A percentile compares a stretch with the other conserved stretches of the same genome.
phyloP scores from a whole-genome alignment of 257 asterid species.

The Plantago ovata region DNA sequence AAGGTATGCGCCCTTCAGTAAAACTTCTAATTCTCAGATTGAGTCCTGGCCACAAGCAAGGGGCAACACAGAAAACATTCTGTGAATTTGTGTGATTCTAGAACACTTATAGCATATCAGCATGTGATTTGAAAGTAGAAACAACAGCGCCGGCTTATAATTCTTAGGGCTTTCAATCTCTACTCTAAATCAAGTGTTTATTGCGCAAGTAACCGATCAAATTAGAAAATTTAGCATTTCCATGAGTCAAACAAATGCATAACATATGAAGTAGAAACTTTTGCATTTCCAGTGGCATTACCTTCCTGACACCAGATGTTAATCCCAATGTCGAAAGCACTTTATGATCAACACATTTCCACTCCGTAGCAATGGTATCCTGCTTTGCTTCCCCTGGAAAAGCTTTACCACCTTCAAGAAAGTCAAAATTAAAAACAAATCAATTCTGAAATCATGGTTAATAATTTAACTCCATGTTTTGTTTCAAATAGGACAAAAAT shows the following conservation, averaged over 20 bases:
- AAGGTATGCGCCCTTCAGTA: not conserved
- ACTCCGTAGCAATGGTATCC: constrained; percentile 29
- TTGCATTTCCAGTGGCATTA: constrained; percentile 22
- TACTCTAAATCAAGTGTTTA: constrained; percentile 4
- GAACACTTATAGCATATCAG: too few species aligned
- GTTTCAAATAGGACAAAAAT: constrained; percentile 1
- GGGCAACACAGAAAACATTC: not conserved
- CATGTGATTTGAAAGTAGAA: too few species aligned
- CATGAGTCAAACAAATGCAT: not conserved
- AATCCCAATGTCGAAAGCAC: constrained; percentile 76
- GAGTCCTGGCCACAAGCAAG: not conserved
- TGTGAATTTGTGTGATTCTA: too few species aligned
- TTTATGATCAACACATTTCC: constrained; percentile 69
- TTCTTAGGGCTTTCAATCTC: not conserved
- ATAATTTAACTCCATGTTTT: not conserved
- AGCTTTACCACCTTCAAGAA: constrained; percentile 43
- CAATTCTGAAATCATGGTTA: not conserved
- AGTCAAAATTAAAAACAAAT: constrained; percentile 24
- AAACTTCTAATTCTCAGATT: not conserved
- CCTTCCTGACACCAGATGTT: constrained; percentile 97
- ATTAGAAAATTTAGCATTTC: constrained; percentile 1
- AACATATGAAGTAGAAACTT: not conserved
- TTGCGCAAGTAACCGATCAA: constrained; percentile 5
- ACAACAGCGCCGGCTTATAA: too few species aligned
- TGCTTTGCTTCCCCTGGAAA: constrained; percentile 30